Conservation (phyloP, 2,329 filamentous ascomycete species). For the Pseudofabraea citricarpa region DNA sequence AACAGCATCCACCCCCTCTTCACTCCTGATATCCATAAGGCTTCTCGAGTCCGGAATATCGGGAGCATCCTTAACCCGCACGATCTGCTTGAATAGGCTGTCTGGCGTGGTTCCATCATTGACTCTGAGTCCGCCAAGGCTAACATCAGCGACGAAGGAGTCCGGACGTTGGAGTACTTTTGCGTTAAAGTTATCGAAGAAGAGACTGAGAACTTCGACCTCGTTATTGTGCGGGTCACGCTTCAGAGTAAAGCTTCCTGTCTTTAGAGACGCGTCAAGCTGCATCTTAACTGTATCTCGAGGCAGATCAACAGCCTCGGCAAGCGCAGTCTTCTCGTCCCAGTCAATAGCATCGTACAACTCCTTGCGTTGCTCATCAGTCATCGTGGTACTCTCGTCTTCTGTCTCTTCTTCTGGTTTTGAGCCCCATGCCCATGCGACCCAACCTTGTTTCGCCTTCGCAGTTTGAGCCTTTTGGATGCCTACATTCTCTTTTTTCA, state of each 20-base stretch:
- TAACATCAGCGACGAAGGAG: conserved; percentile 82
- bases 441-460: conserved; percentile 77
- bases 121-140: conserved; percentile 85
- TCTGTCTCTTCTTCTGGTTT: conserved; percentile 57
- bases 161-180: conserved; percentile 87
- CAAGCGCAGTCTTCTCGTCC: conserved; percentile 89
- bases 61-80: conserved; percentile 86
- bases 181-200: conserved; percentile 92
- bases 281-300: conserved; percentile 90
- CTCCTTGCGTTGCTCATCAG: conserved; percentile 92
- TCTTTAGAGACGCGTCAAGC: conserved; percentile 86
- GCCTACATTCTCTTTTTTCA: conserved; percentile 91
- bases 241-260: conserved; percentile 91
- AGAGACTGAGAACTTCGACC: conserved; percentile 79
- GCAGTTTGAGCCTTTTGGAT: conserved; percentile 65
- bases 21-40: conserved; percentile 30
- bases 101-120: conserved; percentile 94
- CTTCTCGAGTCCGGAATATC: conserved; percentile 35
- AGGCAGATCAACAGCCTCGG: conserved; percentile 84
- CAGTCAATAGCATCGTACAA: conserved; percentile 97
- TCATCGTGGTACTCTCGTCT: conserved; percentile 80
- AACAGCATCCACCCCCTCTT: conserved; percentile 35
- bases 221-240: conserved; percentile 74
- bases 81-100: conserved; percentile 90
- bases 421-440: conserved; percentile 86